phyloP scores from a whole-genome alignment of 306 rosid species.

The Vachellia pachyceras region DNA sequence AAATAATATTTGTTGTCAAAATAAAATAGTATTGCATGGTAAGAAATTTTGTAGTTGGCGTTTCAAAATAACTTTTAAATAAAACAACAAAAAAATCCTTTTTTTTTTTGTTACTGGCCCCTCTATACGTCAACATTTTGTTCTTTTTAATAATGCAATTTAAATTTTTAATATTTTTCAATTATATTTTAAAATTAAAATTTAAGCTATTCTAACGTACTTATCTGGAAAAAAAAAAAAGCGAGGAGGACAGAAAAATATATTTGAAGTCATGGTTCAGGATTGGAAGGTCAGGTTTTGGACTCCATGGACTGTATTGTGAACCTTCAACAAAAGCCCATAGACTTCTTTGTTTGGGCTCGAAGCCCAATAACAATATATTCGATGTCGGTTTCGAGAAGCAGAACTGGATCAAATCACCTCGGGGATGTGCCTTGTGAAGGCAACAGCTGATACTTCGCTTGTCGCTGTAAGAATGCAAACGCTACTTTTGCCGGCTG shows the following conservation, averaged over 20 bases:
- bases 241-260: background rate
- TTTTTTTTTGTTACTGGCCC: too few species aligned
- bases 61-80: too few species aligned
- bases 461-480: constrained; percentile 54
- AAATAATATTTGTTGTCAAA: too few species aligned
- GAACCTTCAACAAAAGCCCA: background rate
- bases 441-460: background rate
- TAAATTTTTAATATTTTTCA: too few species aligned
- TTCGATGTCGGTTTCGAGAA: background rate
- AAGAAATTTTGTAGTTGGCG: too few species aligned
- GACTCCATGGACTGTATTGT: background rate
- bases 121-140: too few species aligned
- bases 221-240: too few species aligned
- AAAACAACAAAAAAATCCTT: too few species aligned
- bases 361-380: background rate
- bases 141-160: too few species aligned
- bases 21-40: too few species aligned
- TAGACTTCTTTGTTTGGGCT: background rate
- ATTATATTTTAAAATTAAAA: too few species aligned
- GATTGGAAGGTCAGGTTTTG: background rate
- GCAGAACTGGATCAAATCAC: background rate
- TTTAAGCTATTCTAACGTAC: too few species aligned
- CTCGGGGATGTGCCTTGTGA: constrained; percentile 3
- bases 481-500: constrained; percentile 71
- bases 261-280: background rate